Conservation (phyloP, 352 stramenopile species). For the Phytophthora citricola region DNA sequence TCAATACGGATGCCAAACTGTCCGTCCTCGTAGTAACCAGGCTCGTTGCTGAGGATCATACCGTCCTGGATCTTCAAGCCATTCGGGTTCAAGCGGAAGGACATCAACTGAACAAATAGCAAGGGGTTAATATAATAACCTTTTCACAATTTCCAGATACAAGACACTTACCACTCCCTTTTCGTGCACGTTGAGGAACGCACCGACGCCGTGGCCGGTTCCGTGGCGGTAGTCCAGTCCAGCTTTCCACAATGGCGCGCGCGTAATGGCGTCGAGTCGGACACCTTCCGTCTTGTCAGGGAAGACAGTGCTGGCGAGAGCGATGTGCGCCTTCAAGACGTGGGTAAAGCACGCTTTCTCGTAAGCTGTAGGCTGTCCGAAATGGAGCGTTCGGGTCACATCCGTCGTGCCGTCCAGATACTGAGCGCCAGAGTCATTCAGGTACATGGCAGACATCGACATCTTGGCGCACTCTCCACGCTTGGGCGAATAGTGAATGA, state of each 20-base stretch:
- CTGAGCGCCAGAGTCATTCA: conserved; percentile 99
- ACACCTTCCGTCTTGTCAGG: conserved; percentile 94
- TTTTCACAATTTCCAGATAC: background rate
- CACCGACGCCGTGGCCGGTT: conserved; percentile 97
- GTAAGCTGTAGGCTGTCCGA: conserved; percentile 92
- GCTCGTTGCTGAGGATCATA: conserved; percentile 99
- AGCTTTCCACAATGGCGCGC: conserved; percentile 93
- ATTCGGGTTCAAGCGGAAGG: conserved; percentile 86
- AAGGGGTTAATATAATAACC: conserved; percentile 15
- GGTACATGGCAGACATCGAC: conserved; percentile 93
- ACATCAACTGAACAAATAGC: conserved; percentile 59
- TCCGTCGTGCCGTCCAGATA: conserved; percentile 99
- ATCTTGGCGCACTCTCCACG: conserved; percentile 86
- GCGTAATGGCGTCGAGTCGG: conserved; percentile 97
- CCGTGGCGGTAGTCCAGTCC: conserved; percentile 98
- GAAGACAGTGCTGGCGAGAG: conserved; percentile 88
- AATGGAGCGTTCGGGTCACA: conserved; percentile 98
- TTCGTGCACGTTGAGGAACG: conserved; percentile 98
- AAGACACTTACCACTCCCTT: conserved; percentile 70
- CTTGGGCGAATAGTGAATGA: conserved; percentile 95
- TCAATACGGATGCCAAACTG: conserved; percentile 99
- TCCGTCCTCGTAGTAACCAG: conserved; percentile 98
- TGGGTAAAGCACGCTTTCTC: conserved; percentile 96
- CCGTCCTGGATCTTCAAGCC: conserved; percentile 88
- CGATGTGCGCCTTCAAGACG: conserved; percentile 98